Evolutionary conservation across 768 basidiomycete genomes (phyloP).

Genomic region (Naganishia randhawae): DNA sequence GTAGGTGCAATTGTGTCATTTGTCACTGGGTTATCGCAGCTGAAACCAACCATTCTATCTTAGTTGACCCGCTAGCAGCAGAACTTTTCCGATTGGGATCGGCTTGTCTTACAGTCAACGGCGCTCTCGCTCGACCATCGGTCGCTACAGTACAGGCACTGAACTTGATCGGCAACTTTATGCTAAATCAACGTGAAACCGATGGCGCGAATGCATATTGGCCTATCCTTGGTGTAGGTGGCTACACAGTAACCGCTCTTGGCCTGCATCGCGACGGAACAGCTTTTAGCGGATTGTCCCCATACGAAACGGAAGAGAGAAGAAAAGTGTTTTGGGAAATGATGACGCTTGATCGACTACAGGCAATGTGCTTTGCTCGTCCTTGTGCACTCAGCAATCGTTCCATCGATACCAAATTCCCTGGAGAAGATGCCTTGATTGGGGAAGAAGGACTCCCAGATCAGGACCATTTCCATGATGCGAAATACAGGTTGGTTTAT

Average conservation of each 20-base stretch:
- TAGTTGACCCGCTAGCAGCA: slow-evolving; percentile 42
- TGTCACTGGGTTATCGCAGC: not conserved
- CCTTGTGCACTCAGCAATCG: slow-evolving; percentile 40
- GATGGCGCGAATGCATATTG: slow-evolving; percentile 46
- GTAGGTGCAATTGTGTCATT: slow-evolving; percentile 33
- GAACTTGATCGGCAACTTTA: slow-evolving; percentile 43
- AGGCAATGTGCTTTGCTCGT: slow-evolving; percentile 48
- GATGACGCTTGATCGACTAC: slow-evolving; percentile 44
- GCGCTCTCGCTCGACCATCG: slow-evolving; percentile 37
- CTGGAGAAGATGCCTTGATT: slow-evolving; percentile 29
- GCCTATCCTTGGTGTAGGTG: slow-evolving; percentile 46
- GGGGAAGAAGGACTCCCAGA: slow-evolving; percentile 33
- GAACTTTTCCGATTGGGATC: slow-evolving; percentile 43
- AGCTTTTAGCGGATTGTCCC: slow-evolving; percentile 39
- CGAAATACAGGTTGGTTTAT: slow-evolving; percentile 36
- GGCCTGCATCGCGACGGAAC: slow-evolving; percentile 49
- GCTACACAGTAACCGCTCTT: slow-evolving; percentile 43
- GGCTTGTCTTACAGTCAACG: slow-evolving; percentile 41
- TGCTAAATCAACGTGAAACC: slow-evolving; percentile 38
- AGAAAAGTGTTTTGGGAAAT: slow-evolving; percentile 49
- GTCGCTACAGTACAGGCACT: slow-evolving; percentile 48
- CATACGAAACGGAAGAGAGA: slow-evolving; percentile 43
- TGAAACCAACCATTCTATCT: not conserved
- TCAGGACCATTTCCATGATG: slow-evolving; percentile 33
- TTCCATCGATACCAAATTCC: slow-evolving; percentile 43